These are phyloP conservation scores for Phytophthora quininea DNA, from an alignment of 352 stramenopile genomes.

Conservation along the genomic window DNA sequence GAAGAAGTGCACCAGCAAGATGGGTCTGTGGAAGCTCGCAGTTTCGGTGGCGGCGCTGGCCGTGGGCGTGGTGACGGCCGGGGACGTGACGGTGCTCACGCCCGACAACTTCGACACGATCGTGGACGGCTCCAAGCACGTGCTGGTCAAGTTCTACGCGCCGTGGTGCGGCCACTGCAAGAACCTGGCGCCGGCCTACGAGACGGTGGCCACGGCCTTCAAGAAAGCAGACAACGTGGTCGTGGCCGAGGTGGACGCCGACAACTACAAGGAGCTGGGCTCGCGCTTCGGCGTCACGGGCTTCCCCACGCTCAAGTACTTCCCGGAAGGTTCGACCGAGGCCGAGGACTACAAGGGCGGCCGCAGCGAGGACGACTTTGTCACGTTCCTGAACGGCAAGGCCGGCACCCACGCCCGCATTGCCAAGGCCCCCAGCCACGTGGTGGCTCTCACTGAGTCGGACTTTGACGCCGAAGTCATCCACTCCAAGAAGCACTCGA, in stretches of 20 bases:
- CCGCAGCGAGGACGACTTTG: conserved; percentile 84
- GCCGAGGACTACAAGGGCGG: conserved; percentile 89
- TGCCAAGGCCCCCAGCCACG: conserved; percentile 69
- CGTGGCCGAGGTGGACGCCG: conserved; percentile 91
- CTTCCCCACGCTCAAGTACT: conserved; percentile 95
- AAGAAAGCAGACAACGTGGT: conserved; percentile 87
- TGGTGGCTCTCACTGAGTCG: conserved; percentile 57
- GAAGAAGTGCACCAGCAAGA: conserved; percentile 8
- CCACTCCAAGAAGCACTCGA: conserved; percentile 81
- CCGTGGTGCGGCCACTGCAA: conserved; percentile 94
- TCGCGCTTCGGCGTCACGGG: conserved; percentile 87
- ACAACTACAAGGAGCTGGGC: conserved; percentile 83
- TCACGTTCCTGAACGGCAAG: conserved; percentile 80
- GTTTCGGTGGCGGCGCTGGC: conserved; percentile 49
- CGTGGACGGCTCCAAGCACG: conserved; percentile 84
- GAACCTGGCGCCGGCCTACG: conserved; percentile 77
- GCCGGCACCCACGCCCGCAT: conserved; percentile 77
- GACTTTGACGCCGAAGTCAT: conserved; percentile 86
- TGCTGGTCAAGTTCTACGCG: conserved; percentile 92
- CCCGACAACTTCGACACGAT: conserved; percentile 84
- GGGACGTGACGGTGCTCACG: conserved; percentile 81
- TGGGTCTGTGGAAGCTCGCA: conserved; percentile 71
- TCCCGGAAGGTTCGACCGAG: conserved; percentile 77
- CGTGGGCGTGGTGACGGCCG: conserved; percentile 58
- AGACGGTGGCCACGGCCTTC: conserved; percentile 89